Conservation (phyloP, 2,329 filamentous ascomycete species). For the Macroventuria anomochaeta region DNA sequence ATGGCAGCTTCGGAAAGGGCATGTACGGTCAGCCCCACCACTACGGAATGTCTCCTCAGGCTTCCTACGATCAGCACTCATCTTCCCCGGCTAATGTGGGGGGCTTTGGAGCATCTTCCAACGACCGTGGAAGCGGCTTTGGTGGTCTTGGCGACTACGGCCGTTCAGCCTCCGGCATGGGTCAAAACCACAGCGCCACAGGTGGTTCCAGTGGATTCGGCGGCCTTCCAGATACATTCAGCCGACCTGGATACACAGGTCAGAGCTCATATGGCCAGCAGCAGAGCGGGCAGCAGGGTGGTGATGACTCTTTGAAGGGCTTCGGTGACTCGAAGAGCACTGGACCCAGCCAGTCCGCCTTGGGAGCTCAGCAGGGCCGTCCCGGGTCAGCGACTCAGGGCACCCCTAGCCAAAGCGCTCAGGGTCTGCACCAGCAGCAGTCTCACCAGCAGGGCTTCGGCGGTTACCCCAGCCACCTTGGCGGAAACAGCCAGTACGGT, state of each 20-base stretch:
- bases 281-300: conserved; percentile 57
- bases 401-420: conserved; percentile 59
- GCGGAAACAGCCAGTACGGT: conserved; percentile 58
- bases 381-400: conserved; percentile 69
- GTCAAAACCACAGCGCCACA: conserved; percentile 60
- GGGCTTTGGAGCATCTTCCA: conserved; percentile 56
- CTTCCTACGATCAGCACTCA: conserved; percentile 67
- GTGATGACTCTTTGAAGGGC: conserved; percentile 63
- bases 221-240: conserved; percentile 65
- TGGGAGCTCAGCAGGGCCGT: conserved; percentile 65
- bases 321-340: conserved; percentile 63
- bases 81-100: conserved; percentile 68
- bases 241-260: conserved; percentile 63
- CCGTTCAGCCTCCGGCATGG: conserved; percentile 64
- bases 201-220: conserved; percentile 58
- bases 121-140: conserved; percentile 55
- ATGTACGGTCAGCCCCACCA: conserved; percentile 70
- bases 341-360: conserved; percentile 64
- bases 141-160: conserved; percentile 66
- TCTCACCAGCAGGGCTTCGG: conserved; percentile 65
- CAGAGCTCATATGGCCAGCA: conserved; percentile 58
- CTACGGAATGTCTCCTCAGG: conserved; percentile 63
- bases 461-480: conserved; percentile 60
- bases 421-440: conserved; percentile 62
- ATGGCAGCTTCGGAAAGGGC: conserved; percentile 61